These are phyloP conservation scores for Russula olivacea DNA, from an alignment of 768 basidiomycete species.

Conservation along the genomic window DNA sequence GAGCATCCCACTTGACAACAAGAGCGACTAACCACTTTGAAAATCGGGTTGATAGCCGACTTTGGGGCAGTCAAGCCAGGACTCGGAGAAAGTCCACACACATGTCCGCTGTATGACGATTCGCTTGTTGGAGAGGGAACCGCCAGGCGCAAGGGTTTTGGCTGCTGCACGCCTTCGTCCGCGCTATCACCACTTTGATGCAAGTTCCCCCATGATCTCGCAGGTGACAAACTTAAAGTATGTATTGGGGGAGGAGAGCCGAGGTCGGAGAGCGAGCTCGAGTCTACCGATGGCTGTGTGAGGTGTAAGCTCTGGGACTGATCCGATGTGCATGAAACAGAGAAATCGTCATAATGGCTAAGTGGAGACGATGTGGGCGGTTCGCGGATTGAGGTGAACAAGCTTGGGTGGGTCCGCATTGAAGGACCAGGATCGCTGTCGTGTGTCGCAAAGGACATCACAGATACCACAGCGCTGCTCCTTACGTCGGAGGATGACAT, in stretches of 20 bases:
- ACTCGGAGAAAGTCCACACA: slow-evolving; percentile 53
- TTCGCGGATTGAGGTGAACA: slow-evolving; percentile 67
- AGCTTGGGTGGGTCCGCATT: slow-evolving; percentile 54
- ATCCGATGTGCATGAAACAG: slow-evolving; percentile 71
- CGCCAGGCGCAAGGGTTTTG: slow-evolving; percentile 26
- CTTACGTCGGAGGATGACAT: slow-evolving; percentile 86
- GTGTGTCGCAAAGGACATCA: slow-evolving; percentile 75
- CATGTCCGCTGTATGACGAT: slow-evolving; percentile 38
- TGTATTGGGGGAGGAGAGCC: slow-evolving; percentile 76
- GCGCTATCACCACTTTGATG: slow-evolving; percentile 25
- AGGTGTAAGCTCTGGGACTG: slow-evolving; percentile 72
- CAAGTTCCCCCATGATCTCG: slow-evolving; percentile 34
- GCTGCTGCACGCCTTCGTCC: slow-evolving; percentile 21
- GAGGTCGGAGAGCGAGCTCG: slow-evolving; percentile 52
- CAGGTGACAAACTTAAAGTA: slow-evolving; percentile 63
- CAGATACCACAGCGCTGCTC: slow-evolving; percentile 66
- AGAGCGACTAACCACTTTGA: slow-evolving; percentile 71
- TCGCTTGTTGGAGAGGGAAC: slow-evolving; percentile 25
- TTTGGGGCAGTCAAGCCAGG: slow-evolving; percentile 52
- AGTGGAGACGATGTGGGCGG: slow-evolving; percentile 70
- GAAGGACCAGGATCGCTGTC: slow-evolving; percentile 83
- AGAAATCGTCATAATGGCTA: slow-evolving; percentile 63
- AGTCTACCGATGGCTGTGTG: slow-evolving; percentile 62
- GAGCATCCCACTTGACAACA: background rate
- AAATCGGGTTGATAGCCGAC: slow-evolving; percentile 77